Evolutionary conservation across 2,329 filamentous ascomycete species (phyloP).

Genomic region (Fusarium compactum): DNA sequence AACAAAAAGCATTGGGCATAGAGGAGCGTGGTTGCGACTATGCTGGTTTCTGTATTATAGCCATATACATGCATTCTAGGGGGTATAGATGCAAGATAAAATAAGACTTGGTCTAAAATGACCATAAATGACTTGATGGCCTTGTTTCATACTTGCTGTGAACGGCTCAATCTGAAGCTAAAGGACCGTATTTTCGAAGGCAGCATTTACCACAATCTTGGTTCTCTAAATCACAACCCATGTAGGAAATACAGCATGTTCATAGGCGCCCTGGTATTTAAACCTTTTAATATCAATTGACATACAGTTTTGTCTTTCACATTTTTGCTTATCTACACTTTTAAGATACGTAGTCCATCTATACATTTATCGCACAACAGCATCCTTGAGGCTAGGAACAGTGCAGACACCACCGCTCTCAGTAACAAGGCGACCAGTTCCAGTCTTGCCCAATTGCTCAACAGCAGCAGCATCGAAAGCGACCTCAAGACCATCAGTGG

Average conservation of each 20-base stretch:
- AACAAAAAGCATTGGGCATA: constrained; percentile 42
- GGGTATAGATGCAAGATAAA: background rate
- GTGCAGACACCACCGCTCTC: constrained; percentile 83
- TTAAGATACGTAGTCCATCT: background rate
- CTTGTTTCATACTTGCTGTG: background rate
- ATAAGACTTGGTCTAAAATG: background rate
- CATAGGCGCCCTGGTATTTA: too few species aligned
- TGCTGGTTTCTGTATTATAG: constrained; percentile 2
- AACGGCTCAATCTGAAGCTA: accelerated
- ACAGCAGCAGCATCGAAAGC: constrained; percentile 86
- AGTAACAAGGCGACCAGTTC: constrained; percentile 76
- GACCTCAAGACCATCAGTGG: constrained; percentile 82
- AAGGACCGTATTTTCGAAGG: background rate
- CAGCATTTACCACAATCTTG: background rate
- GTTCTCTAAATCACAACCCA: background rate
- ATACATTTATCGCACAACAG: constrained; percentile 78
- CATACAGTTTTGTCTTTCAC: background rate
- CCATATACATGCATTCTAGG: background rate
- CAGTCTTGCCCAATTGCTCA: constrained; percentile 79
- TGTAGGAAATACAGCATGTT: background rate
- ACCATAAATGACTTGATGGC: background rate
- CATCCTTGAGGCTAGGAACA: constrained; percentile 83
- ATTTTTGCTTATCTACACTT: constrained; percentile 26
- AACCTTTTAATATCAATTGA: background rate
- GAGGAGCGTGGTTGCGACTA: constrained; percentile 1